Conservation (phyloP, 23 red algal species). For the Rhodosorus marinus region DNA sequence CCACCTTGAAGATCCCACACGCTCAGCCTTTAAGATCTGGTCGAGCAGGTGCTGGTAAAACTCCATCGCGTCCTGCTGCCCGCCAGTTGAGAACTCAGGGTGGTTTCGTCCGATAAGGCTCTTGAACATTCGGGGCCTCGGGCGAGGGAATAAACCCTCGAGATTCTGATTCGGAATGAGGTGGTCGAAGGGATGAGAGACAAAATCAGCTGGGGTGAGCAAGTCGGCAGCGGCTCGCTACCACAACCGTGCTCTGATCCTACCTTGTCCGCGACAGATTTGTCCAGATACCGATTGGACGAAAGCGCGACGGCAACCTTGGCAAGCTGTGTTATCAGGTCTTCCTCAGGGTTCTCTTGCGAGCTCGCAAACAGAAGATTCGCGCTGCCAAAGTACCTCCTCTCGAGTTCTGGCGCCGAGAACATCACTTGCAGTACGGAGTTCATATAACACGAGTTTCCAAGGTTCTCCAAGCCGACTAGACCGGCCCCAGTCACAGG, state of each 20-base stretch:
- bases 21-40: slow-evolving; percentile 20
- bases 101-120: slow-evolving; percentile 62
- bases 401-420: slow-evolving; percentile 19
- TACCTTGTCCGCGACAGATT: no score
- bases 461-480: slow-evolving; percentile 68
- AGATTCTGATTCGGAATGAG: no score
- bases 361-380: not conserved
- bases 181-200: no score
- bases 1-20: slow-evolving; percentile 1
- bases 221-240: no score
- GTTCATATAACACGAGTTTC: slow-evolving; percentile 90
- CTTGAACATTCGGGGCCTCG: slow-evolving; percentile 85
- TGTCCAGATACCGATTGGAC: slow-evolving; percentile 22
- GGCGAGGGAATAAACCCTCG: no score
- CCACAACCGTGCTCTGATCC: no score
- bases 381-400: slow-evolving; percentile 8
- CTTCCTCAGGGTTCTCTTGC: slow-evolving; percentile 14
- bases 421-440: slow-evolving; percentile 71
- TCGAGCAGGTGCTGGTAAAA: slow-evolving; percentile 88
- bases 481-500: slow-evolving; percentile 35
- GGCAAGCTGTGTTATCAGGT: slow-evolving; percentile 34
- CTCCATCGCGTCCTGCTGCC: slow-evolving; percentile 90
- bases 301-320: slow-evolving; percentile 41
- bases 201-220: no score
- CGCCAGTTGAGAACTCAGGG: slow-evolving; percentile 49